Conservation (phyloP, 805 yeast species). For the Hanseniaspora taiwanica region DNA sequence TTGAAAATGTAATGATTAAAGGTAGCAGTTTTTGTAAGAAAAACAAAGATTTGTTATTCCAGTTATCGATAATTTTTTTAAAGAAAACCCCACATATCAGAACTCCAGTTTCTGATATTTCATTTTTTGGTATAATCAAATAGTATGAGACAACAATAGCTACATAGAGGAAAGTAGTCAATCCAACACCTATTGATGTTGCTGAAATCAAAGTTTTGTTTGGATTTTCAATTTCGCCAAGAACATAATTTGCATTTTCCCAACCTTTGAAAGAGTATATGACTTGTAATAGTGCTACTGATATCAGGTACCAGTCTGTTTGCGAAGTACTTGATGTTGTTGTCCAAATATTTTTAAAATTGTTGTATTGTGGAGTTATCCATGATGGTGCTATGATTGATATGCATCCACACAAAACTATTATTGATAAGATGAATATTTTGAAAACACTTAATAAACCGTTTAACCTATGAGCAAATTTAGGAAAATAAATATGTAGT, state of each 20-base stretch:
- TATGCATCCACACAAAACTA: conserved; percentile 77
- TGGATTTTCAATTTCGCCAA: conserved; percentile 69
- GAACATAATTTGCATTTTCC: conserved; percentile 71
- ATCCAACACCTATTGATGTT: conserved; percentile 58
- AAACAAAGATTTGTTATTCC: conserved; percentile 36
- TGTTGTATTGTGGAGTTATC: conserved; percentile 37
- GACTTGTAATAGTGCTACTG: conserved; percentile 64
- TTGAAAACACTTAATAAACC: conserved; percentile 59
- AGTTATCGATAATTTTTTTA: conserved; percentile 60
- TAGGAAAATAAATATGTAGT: conserved; percentile 47
- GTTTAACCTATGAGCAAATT: conserved; percentile 54
- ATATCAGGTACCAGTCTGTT: conserved; percentile 35
- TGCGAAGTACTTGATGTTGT: conserved; percentile 36
- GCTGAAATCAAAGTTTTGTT: conserved; percentile 53
- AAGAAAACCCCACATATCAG: conserved; percentile 54
- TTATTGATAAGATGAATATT: conserved; percentile 54
- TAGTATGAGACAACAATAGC: conserved; percentile 69
- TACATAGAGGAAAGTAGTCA: conserved; percentile 53
- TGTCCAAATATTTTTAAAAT: conserved; percentile 45
- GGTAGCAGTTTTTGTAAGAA: conserved; percentile 60
- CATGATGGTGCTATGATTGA: conserved; percentile 52
- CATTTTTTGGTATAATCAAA: conserved; percentile 65
- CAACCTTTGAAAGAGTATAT: conserved; percentile 81
- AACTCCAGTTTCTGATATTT: conserved; percentile 23
- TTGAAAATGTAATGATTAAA: conserved; percentile 71